These are phyloP conservation scores for Chrysoporthe puriensis DNA, from an alignment of 2,329 filamentous ascomycete species.

Conservation along the genomic window DNA sequence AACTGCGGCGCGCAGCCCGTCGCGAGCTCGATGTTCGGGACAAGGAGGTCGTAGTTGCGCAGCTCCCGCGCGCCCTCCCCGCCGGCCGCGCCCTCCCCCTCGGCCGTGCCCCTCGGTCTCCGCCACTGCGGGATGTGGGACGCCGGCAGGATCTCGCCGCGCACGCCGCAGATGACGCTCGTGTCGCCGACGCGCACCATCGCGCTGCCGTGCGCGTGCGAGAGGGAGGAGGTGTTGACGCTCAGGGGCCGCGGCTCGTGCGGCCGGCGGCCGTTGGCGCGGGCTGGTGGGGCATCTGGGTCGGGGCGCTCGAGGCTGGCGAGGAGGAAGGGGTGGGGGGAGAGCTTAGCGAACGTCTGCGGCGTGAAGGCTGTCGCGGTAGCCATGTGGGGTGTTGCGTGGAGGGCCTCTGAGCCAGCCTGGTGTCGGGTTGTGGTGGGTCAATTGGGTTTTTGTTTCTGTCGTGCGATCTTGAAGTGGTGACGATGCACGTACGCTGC, in stretches of 20 bases:
- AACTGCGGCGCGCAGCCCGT: conserved; percentile 89
- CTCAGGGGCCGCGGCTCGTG: conserved; percentile 72
- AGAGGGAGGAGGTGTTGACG: conserved; percentile 81
- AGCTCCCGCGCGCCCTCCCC: conserved; percentile 49
- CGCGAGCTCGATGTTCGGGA: conserved; percentile 90
- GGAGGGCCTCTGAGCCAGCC: background rate
- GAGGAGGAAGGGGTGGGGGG: conserved; percentile 85
- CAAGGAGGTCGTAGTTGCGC: conserved; percentile 72
- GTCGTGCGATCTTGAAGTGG: conserved; percentile 6
- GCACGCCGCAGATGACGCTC: conserved; percentile 90
- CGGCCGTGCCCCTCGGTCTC: conserved; percentile 25
- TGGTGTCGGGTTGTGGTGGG: background rate
- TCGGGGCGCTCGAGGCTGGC: conserved; percentile 70
- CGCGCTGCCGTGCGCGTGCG: conserved; percentile 87
- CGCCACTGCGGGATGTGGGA: conserved; percentile 73
- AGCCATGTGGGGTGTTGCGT: conserved; percentile 37
- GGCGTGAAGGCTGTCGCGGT: conserved; percentile 52
- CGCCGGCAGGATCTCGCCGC: conserved; percentile 80
- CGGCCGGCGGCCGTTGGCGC: conserved; percentile 80
- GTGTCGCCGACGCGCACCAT: conserved; percentile 89
- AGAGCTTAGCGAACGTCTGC: conserved; percentile 84
- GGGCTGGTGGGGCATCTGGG: conserved; percentile 54
- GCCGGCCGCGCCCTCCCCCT: conserved; percentile 32
- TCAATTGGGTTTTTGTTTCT: background rate
- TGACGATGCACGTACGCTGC: conserved; percentile 10